A percentile compares a stretch with the other conserved stretches of the same genome.
Evolutionary conservation across 1,284 basidiomycete species (phyloP).

Genomic region (Ceratorhiza oryzae-sativae): DNA sequence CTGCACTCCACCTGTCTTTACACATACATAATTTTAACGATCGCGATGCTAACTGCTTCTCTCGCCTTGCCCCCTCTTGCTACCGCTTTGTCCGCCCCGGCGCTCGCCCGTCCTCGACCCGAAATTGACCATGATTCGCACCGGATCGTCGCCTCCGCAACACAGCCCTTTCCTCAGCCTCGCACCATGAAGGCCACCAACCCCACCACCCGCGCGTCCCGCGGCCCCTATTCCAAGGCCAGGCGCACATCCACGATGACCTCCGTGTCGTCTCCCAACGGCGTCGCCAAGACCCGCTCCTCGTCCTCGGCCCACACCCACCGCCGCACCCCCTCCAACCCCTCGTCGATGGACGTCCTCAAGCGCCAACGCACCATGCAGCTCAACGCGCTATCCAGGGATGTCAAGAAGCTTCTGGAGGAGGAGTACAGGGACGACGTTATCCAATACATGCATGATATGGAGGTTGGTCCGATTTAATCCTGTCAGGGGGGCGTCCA

Average conservation of each 20-base stretch:
- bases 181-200: slow-evolving; percentile 31
- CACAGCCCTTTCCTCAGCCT: slow-evolving; percentile 23
- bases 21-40: slow-evolving; percentile 31
- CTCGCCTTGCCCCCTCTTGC: slow-evolving; percentile 21
- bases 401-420: slow-evolving; percentile 64
- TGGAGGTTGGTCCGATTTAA: slow-evolving; percentile 80
- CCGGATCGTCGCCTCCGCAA: slow-evolving; percentile 20
- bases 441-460: slow-evolving; percentile 90
- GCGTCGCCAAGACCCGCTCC: slow-evolving; percentile 25
- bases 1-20: slow-evolving; percentile 29
- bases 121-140: not conserved
- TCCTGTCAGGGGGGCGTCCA: slow-evolving; percentile 32
- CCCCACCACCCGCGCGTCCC: slow-evolving; percentile 23
- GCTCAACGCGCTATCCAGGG: slow-evolving; percentile 46
- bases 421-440: slow-evolving; percentile 97
- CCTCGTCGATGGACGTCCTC: slow-evolving; percentile 38
- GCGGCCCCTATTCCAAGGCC: slow-evolving; percentile 35
- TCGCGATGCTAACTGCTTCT: slow-evolving; percentile 28
- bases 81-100: slow-evolving; percentile 15
- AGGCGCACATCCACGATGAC: slow-evolving; percentile 23
- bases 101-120: slow-evolving; percentile 1
- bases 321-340: slow-evolving; percentile 29
- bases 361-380: slow-evolving; percentile 42
- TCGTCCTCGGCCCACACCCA: slow-evolving; percentile 21
- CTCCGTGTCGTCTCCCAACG: slow-evolving; percentile 36